Conservation (phyloP, 768 basidiomycete genomes). For the Leccinum boreale region DNA sequence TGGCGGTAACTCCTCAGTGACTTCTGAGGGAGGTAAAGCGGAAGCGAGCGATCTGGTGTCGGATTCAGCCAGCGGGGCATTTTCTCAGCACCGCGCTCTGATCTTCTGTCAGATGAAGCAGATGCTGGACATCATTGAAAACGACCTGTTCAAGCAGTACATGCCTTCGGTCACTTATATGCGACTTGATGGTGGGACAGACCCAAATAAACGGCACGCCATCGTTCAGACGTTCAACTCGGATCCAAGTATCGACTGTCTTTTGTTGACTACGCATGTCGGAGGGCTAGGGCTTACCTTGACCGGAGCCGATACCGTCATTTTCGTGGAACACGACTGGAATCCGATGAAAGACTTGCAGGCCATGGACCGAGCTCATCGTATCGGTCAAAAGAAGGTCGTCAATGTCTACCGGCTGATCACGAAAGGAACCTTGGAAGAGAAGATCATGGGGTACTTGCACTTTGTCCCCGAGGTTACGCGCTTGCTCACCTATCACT, state of each 20-base stretch:
- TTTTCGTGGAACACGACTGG: conserved; percentile 99
- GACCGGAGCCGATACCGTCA: conserved; percentile 98
- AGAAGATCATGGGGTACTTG: conserved; percentile 98
- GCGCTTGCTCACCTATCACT: conserved; percentile 5
- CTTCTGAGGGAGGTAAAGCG: conserved; percentile 59
- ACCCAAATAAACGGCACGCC: conserved; percentile 91
- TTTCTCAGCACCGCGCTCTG: conserved; percentile 96
- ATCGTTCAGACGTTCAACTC: conserved; percentile 98
- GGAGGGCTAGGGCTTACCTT: conserved; percentile 94
- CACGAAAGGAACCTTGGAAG: conserved; percentile 95
- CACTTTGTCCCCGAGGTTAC: conserved; percentile 1
- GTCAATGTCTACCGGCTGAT: conserved; percentile 98
- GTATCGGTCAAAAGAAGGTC: conserved; percentile 97
- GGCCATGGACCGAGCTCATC: conserved; percentile 98
- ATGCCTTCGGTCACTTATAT: conserved; percentile 99
- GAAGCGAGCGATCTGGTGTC: conserved; percentile 62
- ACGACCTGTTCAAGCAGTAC: conserved; percentile 81
- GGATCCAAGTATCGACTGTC: conserved; percentile 95
- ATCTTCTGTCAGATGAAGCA: conserved; percentile 99
- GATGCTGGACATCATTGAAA: conserved; percentile 98
- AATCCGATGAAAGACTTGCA: conserved; percentile 99
- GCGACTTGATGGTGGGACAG: conserved; percentile 93
- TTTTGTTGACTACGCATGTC: conserved; percentile 94
- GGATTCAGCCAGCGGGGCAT: conserved; percentile 44
- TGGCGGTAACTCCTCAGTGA: conserved; percentile 45